Conservation (phyloP, 441 rosid genomes). For the Mallotus japonicus region DNA sequence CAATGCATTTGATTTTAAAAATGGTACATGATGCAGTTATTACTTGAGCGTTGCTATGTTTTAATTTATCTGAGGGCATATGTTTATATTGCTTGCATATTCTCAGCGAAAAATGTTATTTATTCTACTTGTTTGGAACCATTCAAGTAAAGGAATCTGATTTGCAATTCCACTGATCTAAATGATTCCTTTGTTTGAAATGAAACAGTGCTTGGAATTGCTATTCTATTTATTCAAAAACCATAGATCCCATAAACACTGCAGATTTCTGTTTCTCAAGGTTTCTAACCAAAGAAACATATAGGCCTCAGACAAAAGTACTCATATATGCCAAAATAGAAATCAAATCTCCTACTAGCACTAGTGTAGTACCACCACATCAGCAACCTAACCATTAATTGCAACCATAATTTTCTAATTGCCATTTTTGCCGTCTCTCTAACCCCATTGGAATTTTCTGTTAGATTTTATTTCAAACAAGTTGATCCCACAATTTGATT, state of each 20-base stretch:
- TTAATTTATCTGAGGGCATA: slow-evolving; percentile 2
- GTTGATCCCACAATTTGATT: background rate
- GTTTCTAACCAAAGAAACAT: background rate
- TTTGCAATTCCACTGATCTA: background rate
- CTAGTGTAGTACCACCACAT: background rate
- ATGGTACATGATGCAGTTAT: slow-evolving; percentile 48
- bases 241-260: background rate
- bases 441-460: background rate
- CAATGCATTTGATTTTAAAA: slow-evolving; percentile 88
- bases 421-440: background rate
- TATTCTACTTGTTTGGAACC: background rate
- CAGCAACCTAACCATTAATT: background rate
- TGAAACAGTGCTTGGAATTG: background rate
- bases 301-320: background rate
- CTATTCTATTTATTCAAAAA: background rate
- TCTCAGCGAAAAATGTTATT: background rate
- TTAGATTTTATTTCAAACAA: background rate
- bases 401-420: background rate
- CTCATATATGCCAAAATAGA: background rate
- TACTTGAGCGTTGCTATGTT: background rate
- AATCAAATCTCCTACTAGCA: background rate
- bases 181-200: background rate
- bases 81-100: background rate
- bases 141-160: background rate
- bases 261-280: background rate